Evolutionary conservation across 2,329 filamentous ascomycete genomes (phyloP).

Genomic region (Myriosclerotinia scirpicola): DNA sequence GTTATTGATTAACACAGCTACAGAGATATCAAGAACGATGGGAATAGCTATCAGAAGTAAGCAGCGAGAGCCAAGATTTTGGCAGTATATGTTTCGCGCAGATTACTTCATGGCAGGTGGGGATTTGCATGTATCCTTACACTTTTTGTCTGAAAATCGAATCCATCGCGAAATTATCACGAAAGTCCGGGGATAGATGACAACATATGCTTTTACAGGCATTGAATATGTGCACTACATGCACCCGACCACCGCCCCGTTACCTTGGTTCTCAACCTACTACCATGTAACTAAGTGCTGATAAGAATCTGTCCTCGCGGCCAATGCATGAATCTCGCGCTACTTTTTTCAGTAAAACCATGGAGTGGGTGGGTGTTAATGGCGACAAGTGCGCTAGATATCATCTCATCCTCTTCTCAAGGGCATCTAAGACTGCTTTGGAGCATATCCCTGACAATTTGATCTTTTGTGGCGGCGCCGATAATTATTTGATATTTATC

Average conservation of each 20-base stretch:
- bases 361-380: background rate
- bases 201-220: conserved; percentile 21
- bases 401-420: background rate
- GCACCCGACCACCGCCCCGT: background rate
- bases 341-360: background rate
- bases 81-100: background rate
- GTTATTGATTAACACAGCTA: background rate
- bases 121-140: background rate
- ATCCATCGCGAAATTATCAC: conserved; percentile 10
- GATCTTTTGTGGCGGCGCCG: background rate
- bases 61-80: background rate
- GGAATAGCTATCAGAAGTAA: background rate
- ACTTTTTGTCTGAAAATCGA: background rate
- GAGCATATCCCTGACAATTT: background rate
- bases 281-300: background rate
- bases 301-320: conserved; percentile 10
- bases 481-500: background rate
- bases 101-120: background rate
- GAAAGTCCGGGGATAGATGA: conserved; percentile 22
- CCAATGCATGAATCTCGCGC: conserved; percentile 2
- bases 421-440: background rate
- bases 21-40: background rate
- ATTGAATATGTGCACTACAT: background rate
- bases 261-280: background rate
- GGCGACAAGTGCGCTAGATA: conserved; percentile 21